Conservation (phyloP, 129 eudicot genomes). For the Pulicaria dysenterica region DNA sequence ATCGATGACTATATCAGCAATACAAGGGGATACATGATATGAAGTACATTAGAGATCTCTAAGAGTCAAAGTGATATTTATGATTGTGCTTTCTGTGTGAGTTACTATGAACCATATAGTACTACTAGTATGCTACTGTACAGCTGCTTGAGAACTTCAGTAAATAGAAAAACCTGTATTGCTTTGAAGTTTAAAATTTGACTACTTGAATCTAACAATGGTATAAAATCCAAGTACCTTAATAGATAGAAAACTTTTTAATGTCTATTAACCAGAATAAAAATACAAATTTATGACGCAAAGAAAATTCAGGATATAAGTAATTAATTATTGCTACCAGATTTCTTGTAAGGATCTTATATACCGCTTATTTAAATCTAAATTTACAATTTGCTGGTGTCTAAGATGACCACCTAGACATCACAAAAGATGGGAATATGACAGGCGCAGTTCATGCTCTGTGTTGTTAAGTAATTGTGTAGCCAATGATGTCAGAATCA, state of each 20-base stretch:
- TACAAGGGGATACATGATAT: background rate
- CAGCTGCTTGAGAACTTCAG: background rate
- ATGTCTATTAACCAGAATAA: no score
- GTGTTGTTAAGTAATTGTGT: background rate
- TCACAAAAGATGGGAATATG: no score
- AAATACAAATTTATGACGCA: no score
- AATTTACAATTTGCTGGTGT: no score
- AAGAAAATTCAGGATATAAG: no score
- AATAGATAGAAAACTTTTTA: background rate
- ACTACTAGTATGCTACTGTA: background rate
- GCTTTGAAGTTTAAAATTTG: background rate
- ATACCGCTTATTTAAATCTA: no score
- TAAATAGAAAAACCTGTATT: background rate
- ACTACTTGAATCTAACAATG: conserved; percentile 2
- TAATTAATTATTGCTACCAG: no score
- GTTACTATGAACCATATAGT: background rate
- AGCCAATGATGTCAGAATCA: background rate
- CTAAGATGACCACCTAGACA: no score
- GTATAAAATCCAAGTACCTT: background rate
- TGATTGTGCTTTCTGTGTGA: background rate
- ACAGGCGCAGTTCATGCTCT: no score
- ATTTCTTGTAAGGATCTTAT: no score
- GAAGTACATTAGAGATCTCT: background rate
- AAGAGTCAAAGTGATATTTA: no score
- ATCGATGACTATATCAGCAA: background rate